Evolutionary conservation across 768 basidiomycete species (phyloP).

Genomic region (Pholiota conissans): DNA sequence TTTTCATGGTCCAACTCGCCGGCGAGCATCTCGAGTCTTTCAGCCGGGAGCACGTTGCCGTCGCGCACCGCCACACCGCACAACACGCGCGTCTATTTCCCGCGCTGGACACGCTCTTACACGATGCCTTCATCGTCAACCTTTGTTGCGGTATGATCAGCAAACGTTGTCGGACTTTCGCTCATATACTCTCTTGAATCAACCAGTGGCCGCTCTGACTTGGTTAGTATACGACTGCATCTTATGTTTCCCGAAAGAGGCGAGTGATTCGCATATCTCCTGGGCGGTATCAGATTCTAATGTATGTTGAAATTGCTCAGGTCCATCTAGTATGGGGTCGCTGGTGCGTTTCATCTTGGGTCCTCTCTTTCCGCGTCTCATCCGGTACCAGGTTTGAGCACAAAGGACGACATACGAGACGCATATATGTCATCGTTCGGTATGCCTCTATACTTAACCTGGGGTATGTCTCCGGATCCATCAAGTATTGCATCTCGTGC

Average conservation of each 20-base stretch:
- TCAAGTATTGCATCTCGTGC: background rate
- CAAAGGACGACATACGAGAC: conserved; percentile 20
- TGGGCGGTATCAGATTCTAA: background rate
- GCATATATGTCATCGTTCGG: conserved; percentile 19
- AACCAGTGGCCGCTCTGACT: conserved; percentile 21
- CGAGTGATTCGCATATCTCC: background rate
- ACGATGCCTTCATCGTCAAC: conserved; percentile 1
- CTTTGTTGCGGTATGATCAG: background rate
- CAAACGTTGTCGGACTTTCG: background rate
- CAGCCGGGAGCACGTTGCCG: background rate
- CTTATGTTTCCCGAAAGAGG: conserved; percentile 19
- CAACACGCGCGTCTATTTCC: background rate
- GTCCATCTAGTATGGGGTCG: conserved; percentile 19
- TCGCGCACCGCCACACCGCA: background rate
- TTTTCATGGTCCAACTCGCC: background rate
- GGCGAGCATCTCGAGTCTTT: background rate
- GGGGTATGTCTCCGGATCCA: conserved; percentile 5
- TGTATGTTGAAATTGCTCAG: background rate
- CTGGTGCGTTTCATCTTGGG: conserved; percentile 10
- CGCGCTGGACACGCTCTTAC: background rate
- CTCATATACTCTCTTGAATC: background rate
- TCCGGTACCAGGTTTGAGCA: conserved; percentile 11
- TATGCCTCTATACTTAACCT: conserved; percentile 20
- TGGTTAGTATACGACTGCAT: conserved; percentile 22
- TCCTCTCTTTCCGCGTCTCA: background rate